Conservation (phyloP, 306 rosid genomes). For the Pueraria montana region DNA sequence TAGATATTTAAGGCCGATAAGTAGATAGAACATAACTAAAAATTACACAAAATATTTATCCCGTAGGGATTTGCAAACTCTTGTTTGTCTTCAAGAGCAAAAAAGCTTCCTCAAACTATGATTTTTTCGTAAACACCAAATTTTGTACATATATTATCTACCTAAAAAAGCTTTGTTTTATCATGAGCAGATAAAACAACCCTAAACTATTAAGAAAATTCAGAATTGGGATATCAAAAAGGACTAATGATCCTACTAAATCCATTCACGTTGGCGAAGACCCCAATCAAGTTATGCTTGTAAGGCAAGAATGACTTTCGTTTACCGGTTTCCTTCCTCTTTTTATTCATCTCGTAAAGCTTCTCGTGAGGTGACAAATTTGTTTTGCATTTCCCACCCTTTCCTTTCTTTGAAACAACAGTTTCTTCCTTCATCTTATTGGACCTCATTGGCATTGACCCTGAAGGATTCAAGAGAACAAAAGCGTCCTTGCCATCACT, state of each 20-base stretch:
- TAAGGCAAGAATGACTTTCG: slow-evolving; percentile 62
- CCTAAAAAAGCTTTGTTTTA: too few species aligned
- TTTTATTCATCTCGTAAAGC: slow-evolving; percentile 59
- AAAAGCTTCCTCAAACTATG: too few species aligned
- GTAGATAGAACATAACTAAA: too few species aligned
- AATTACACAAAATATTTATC: too few species aligned
- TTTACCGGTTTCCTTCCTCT: slow-evolving; percentile 54
- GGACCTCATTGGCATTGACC: not conserved
- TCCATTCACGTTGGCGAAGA: slow-evolving; percentile 57
- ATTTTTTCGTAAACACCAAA: too few species aligned
- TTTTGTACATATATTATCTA: too few species aligned
- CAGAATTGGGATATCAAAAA: not conserved
- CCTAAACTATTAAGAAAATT: too few species aligned
- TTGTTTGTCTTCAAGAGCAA: too few species aligned
- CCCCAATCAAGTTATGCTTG: slow-evolving; percentile 53
- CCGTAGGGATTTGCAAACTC: too few species aligned
- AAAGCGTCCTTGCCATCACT: not conserved
- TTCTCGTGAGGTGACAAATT: slow-evolving; percentile 64
- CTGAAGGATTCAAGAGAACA: not conserved
- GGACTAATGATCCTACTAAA: slow-evolving; percentile 40
- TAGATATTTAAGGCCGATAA: too few species aligned
- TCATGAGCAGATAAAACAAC: too few species aligned
- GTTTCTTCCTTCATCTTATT: slow-evolving; percentile 53
- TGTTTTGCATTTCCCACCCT: not conserved
- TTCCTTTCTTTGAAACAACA: not conserved